phyloP scores from a whole-genome alignment of 2,329 filamentous ascomycete species.

The Fusarium verrucosum region DNA sequence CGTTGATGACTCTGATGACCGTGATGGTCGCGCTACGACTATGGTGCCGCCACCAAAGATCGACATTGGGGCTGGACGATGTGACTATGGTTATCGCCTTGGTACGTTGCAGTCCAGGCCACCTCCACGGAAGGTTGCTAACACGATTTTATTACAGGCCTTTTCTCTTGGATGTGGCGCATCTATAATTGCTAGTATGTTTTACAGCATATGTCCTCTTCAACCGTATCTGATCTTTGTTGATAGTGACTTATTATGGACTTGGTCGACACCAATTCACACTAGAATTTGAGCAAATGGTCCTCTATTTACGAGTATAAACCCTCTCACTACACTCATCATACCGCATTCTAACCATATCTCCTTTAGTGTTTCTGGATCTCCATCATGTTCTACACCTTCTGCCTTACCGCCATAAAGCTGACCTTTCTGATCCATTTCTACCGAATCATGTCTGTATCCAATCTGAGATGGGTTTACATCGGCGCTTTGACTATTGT shows the following conservation, averaged over 20 bases:
- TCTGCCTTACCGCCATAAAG: conserved; percentile 8
- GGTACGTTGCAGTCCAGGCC: background rate
- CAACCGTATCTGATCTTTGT: background rate
- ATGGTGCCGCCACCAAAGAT: conserved; percentile 11
- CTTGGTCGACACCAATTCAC: conserved; percentile 30
- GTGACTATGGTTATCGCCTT: background rate
- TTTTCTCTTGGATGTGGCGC: conserved; percentile 16
- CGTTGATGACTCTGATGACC: conserved; percentile 8
- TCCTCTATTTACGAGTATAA: conserved; percentile 12
- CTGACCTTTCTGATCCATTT: conserved; percentile 33
- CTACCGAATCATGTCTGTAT: conserved; percentile 29
- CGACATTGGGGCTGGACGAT: conserved; percentile 22
- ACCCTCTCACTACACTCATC: fast-evolving
- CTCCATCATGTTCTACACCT: conserved; percentile 25
- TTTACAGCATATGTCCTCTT: fast-evolving
- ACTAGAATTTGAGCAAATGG: background rate
- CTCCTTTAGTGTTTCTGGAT: conserved; percentile 28
- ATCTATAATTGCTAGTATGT: conserved; percentile 22
- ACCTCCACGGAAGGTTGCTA: fast-evolving
- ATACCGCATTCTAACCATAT: background rate
- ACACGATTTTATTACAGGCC: background rate
- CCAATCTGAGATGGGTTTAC: conserved; percentile 15
- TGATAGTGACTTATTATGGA: conserved; percentile 32
- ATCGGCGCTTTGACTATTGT: background rate
- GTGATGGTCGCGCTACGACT: conserved; percentile 24